Conservation (phyloP, 2,329 filamentous ascomycete genomes). For the Blastomyces emzantsi region DNA sequence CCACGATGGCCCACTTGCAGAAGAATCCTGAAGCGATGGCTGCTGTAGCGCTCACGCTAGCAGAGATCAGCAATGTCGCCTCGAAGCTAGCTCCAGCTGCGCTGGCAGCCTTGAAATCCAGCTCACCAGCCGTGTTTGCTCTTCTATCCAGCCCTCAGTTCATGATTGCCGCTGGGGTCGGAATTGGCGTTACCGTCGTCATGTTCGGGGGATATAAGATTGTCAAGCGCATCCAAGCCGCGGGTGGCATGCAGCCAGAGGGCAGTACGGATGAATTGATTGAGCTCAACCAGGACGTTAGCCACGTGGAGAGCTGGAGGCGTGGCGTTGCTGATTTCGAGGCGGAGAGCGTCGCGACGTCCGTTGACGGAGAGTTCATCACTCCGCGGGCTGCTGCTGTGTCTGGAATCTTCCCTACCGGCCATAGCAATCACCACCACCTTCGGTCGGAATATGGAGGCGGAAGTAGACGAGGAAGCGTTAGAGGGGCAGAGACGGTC, state of each 20-base stretch:
- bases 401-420: slow-evolving; percentile 33
- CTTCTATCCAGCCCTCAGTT: slow-evolving; percentile 88
- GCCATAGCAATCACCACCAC: slow-evolving; percentile 25
- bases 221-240: slow-evolving; percentile 66
- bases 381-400: slow-evolving; percentile 48
- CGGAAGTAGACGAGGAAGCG: slow-evolving; percentile 20
- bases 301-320: slow-evolving; percentile 53
- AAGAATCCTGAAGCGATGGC: slow-evolving; percentile 85
- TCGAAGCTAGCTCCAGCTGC: slow-evolving; percentile 78
- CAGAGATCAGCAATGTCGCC: slow-evolving; percentile 75
- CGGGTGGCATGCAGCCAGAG: slow-evolving; percentile 19
- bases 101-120: slow-evolving; percentile 63
- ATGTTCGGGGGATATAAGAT: slow-evolving; percentile 97
- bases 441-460: slow-evolving; percentile 15
- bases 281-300: slow-evolving; percentile 42
- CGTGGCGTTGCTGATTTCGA: slow-evolving; percentile 53
- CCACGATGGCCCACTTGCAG: slow-evolving; percentile 72
- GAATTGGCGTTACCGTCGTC: slow-evolving; percentile 87
- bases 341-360: slow-evolving; percentile 47
- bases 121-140: slow-evolving; percentile 76
- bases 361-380: slow-evolving; percentile 57
- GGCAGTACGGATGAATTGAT: slow-evolving; percentile 48
- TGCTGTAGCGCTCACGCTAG: slow-evolving; percentile 83
- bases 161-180: slow-evolving; percentile 80
- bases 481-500: slow-evolving; percentile 16